phyloP scores from a whole-genome alignment of 345 rosid genomes.

The Hypericum perforatum region DNA sequence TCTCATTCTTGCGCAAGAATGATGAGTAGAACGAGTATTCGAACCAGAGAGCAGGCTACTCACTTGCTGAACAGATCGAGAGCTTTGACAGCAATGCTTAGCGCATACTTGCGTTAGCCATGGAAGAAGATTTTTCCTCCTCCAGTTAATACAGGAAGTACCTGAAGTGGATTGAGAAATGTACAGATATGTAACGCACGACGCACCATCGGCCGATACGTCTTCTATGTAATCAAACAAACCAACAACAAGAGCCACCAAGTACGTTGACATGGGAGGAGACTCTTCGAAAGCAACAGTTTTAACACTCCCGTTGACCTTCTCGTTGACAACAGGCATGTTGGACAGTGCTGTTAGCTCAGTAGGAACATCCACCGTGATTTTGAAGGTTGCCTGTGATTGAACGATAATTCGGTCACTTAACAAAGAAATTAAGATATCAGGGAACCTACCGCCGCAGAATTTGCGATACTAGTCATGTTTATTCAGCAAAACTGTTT shows the following conservation, averaged over 20 bases:
- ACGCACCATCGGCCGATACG: slow-evolving; percentile 24
- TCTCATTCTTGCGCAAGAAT: no score
- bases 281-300: slow-evolving; percentile 31
- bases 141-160: no score
- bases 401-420: no score
- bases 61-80: slow-evolving; percentile 30
- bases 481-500: no score
- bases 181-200: no score
- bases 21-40: no score
- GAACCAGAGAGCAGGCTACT: slow-evolving; percentile 5
- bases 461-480: no score
- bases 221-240: slow-evolving; percentile 33
- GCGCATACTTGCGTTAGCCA: slow-evolving; percentile 18
- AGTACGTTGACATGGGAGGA: slow-evolving; percentile 36
- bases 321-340: slow-evolving; percentile 33
- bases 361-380: slow-evolving; percentile 20
- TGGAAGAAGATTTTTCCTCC: neutral
- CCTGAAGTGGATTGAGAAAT: no score
- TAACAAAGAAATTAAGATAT: no score
- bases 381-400: neutral
- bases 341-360: slow-evolving; percentile 31
- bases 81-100: slow-evolving; percentile 28
- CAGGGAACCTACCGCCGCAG: no score
- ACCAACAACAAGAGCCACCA: slow-evolving; percentile 39
- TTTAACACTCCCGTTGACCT: slow-evolving; percentile 20